Conservation (phyloP, 208 protist genomes). For the Wallacemonas sp. region DNA sequence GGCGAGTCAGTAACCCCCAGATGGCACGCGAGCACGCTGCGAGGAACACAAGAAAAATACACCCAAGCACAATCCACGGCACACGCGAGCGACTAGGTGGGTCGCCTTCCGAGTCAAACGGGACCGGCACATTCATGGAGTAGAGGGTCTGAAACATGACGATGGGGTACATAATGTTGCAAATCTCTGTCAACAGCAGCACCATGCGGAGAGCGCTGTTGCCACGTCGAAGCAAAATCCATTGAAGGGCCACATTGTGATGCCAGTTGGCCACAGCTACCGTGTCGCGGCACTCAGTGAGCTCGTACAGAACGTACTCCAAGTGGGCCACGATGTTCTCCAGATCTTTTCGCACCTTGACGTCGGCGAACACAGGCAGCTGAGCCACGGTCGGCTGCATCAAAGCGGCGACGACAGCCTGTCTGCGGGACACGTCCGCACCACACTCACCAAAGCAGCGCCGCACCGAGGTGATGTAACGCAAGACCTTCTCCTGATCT, state of each 20-base stretch:
- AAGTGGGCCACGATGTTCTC: constrained; percentile 65
- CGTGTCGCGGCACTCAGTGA: constrained; percentile 79
- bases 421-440: constrained; percentile 66
- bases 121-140: constrained; percentile 79
- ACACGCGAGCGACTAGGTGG: constrained; percentile 36
- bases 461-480: constrained; percentile 70
- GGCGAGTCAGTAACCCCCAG: constrained; percentile 36
- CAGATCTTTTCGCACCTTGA: constrained; percentile 50
- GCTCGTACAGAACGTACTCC: constrained; percentile 66
- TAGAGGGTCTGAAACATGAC: constrained; percentile 79
- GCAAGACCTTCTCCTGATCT: constrained; percentile 68
- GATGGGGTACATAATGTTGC: constrained; percentile 85
- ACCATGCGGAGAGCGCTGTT: constrained; percentile 79
- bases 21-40: constrained; percentile 33
- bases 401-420: constrained; percentile 62
- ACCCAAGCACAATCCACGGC: constrained; percentile 69
- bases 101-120: constrained; percentile 58
- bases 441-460: constrained; percentile 87
- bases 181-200: constrained; percentile 66
- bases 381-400: constrained; percentile 60
- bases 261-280: constrained; percentile 86
- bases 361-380: constrained; percentile 61
- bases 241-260: constrained; percentile 79
- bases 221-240: constrained; percentile 56
- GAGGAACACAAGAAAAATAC: constrained; percentile 46